Evolutionary conservation across 139 green algal species (phyloP).

Genomic region (Closterium sp.): DNA sequence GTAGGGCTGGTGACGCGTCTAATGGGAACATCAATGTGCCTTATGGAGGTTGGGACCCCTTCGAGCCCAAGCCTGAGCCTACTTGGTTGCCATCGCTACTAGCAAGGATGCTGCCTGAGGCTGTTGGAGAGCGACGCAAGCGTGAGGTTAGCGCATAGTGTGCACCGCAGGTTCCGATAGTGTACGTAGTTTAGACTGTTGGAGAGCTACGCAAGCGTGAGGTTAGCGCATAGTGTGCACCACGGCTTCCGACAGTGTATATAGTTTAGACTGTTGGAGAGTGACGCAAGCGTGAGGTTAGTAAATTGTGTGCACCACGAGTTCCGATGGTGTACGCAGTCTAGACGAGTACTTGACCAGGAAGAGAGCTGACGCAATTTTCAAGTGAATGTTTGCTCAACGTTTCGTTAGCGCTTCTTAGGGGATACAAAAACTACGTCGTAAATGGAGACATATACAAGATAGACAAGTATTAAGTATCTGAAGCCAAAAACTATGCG

Average conservation of each 20-base stretch:
- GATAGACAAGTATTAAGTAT: background rate
- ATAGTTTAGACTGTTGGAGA: background rate
- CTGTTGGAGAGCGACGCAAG: background rate
- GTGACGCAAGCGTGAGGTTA: background rate
- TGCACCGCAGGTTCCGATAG: too few species aligned
- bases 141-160: background rate
- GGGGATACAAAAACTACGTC: too few species aligned
- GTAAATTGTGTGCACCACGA: too few species aligned
- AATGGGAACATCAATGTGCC: background rate
- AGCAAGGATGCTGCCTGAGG: background rate
- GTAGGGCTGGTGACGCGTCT: background rate
- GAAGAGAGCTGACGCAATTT: too few species aligned
- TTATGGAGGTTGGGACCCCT: background rate
- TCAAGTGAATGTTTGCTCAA: too few species aligned
- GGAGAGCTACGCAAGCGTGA: background rate
- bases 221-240: background rate
- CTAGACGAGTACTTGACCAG: too few species aligned
- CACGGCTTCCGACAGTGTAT: too few species aligned
- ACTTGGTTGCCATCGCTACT: background rate
- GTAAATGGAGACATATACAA: background rate
- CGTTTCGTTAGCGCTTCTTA: too few species aligned
- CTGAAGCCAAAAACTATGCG: slow-evolving; percentile 56
- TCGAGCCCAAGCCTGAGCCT: background rate
- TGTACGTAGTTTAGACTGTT: too few species aligned
- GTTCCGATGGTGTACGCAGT: too few species aligned